Conservation (phyloP, 1,139 yeast genomes). For the Pichia sp. region DNA sequence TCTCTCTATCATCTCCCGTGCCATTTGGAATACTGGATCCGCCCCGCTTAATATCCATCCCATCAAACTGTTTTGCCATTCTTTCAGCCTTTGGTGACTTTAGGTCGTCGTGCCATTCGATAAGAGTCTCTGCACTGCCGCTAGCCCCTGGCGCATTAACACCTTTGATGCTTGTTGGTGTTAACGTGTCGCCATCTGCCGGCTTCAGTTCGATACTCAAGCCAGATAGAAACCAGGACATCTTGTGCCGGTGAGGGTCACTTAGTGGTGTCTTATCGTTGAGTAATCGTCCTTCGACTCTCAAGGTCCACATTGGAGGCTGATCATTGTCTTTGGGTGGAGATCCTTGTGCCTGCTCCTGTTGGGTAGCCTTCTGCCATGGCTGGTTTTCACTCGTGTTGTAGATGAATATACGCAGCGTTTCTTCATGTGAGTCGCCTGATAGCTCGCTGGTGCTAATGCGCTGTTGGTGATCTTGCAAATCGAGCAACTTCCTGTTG, state of each 20-base stretch:
- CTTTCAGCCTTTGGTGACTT: slow-evolving; percentile 44
- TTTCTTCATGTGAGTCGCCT: slow-evolving; percentile 48
- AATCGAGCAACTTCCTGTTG: slow-evolving; percentile 77
- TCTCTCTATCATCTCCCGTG: slow-evolving; percentile 39
- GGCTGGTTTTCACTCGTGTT: slow-evolving; percentile 84
- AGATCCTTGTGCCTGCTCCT: neutral
- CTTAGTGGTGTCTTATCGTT: slow-evolving; percentile 35
- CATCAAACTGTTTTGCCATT: slow-evolving; percentile 58
- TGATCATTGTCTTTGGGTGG: slow-evolving; percentile 18
- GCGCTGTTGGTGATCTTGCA: slow-evolving; percentile 56
- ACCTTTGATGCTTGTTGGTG: slow-evolving; percentile 22
- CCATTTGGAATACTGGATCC: slow-evolving; percentile 46
- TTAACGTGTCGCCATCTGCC: slow-evolving; percentile 25
- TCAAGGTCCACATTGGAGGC: slow-evolving; percentile 69
- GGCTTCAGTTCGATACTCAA: slow-evolving; percentile 68
- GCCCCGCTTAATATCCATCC: slow-evolving; percentile 76
- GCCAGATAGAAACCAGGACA: slow-evolving; percentile 78
- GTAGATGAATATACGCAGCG: slow-evolving; percentile 74
- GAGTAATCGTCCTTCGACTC: slow-evolving; percentile 81
- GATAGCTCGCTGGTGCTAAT: slow-evolving; percentile 28
- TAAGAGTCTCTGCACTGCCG: slow-evolving; percentile 34
- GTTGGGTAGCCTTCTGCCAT: slow-evolving; percentile 56
- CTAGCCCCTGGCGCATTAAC: slow-evolving; percentile 21
- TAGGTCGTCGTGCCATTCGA: slow-evolving; percentile 66
- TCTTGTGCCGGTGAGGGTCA: slow-evolving; percentile 47